Conservation (phyloP, 1,139 yeast genomes). For the Debaryomycetaceae sp. region DNA sequence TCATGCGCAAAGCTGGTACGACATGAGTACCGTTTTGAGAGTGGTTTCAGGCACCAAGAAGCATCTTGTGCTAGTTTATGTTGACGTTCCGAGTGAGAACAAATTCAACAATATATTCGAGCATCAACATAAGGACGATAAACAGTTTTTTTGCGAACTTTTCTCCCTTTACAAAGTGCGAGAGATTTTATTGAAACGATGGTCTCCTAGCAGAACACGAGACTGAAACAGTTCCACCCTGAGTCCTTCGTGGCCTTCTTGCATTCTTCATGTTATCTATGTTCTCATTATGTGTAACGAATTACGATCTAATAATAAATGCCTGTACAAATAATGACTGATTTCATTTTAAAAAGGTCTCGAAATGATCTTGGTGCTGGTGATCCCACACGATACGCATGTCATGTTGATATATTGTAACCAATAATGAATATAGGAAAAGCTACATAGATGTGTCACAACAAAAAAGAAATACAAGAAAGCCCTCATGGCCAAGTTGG, state of each 20-base stretch:
- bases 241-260: too few species aligned
- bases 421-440: too few species aligned
- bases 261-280: too few species aligned
- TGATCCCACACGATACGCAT: too few species aligned
- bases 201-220: conserved; percentile 82
- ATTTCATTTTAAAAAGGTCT: too few species aligned
- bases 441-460: not conserved
- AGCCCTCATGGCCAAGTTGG: conserved; percentile 76
- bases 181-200: conserved; percentile 69
- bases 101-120: conserved; percentile 22
- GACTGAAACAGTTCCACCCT: conserved; percentile 34
- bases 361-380: too few species aligned
- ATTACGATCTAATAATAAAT: too few species aligned
- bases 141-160: conserved; percentile 23
- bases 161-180: conserved; percentile 46
- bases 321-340: too few species aligned
- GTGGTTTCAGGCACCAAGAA: conserved; percentile 88
- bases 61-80: conserved; percentile 65
- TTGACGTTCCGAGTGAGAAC: conserved; percentile 46
- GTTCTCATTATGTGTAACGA: too few species aligned
- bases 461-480: not conserved
- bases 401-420: too few species aligned
- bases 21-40: conserved; percentile 65
- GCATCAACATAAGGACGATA: conserved; percentile 15
- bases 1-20: conserved; percentile 47